These are phyloP conservation scores for Metarhizium anisopliae DNA, from an alignment of 2,329 filamentous ascomycete species.

Conservation along the genomic window DNA sequence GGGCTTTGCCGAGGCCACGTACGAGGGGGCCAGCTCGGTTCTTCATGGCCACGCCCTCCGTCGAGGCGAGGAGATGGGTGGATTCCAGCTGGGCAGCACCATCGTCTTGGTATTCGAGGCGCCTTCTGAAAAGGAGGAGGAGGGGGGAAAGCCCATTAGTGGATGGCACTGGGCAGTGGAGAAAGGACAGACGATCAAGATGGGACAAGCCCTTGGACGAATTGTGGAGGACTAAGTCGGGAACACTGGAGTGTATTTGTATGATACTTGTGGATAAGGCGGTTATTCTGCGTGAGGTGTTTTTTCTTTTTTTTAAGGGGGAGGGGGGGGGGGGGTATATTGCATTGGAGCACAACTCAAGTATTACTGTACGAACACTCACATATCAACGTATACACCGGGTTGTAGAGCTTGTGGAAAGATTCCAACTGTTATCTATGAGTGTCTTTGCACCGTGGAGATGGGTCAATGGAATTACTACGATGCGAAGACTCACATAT, in stretches of 20 bases:
- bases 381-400: too few relatives aligned
- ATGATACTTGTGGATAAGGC: background rate
- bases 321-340: too few relatives aligned
- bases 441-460: too few relatives aligned
- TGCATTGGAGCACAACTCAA: too few relatives aligned
- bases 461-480: too few relatives aligned
- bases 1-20: constrained; percentile 91
- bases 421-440: too few relatives aligned
- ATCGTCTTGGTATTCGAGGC: constrained; percentile 96
- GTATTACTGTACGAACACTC: too few relatives aligned
- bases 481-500: too few relatives aligned
- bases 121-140: constrained; percentile 50
- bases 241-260: background rate
- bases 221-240: constrained; percentile 44
- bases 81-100: constrained; percentile 91
- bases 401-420: too few relatives aligned
- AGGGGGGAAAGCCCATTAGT: constrained; percentile 44
- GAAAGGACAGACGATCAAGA: constrained; percentile 79
- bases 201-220: constrained; percentile 77
- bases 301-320: constrained; percentile 1
- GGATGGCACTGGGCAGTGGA: constrained; percentile 84
- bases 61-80: constrained; percentile 94
- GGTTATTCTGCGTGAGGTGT: too few relatives aligned
- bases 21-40: constrained; percentile 65
- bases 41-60: constrained; percentile 76